Conservation (phyloP, 192 early-diverging fungal species). For the Rhizophagus sp. region DNA sequence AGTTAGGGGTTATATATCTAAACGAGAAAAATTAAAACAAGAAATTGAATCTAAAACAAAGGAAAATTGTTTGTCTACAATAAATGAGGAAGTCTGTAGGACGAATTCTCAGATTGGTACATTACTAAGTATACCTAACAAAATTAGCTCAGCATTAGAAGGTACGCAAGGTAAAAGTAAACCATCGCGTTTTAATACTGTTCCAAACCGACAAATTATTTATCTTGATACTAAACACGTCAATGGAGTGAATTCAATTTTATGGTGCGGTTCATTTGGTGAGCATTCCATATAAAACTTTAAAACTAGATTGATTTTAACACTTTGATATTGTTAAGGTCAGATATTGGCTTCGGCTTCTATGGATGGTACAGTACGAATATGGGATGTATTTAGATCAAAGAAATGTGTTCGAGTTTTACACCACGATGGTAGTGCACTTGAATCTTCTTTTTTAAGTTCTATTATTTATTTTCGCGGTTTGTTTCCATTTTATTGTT, state of each 20-base stretch:
- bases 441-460: background rate
- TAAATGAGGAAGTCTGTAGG: background rate
- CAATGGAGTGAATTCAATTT: conserved; percentile 18
- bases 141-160: conserved; percentile 10
- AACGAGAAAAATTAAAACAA: conserved; percentile 9
- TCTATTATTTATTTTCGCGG: background rate
- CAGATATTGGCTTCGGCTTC: conserved; percentile 31
- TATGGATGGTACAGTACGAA: conserved; percentile 27
- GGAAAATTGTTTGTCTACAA: background rate
- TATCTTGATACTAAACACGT: conserved; percentile 7
- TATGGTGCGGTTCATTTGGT: conserved; percentile 32
- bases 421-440: conserved; percentile 15
- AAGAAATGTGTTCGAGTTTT: conserved; percentile 19
- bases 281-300: background rate
- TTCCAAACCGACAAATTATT: conserved; percentile 17
- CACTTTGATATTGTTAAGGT: conserved; percentile 6
- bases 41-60: background rate
- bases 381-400: conserved; percentile 30
- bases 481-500: background rate
- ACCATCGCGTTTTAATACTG: background rate
- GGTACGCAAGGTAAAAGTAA: background rate
- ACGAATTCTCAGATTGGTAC: background rate
- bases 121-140: conserved; percentile 5
- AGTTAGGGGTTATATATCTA: conserved; percentile 17
- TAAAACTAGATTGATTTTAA: background rate